phyloP scores from a whole-genome alignment of 441 rosid genomes.

The Mallotus japonicus region DNA sequence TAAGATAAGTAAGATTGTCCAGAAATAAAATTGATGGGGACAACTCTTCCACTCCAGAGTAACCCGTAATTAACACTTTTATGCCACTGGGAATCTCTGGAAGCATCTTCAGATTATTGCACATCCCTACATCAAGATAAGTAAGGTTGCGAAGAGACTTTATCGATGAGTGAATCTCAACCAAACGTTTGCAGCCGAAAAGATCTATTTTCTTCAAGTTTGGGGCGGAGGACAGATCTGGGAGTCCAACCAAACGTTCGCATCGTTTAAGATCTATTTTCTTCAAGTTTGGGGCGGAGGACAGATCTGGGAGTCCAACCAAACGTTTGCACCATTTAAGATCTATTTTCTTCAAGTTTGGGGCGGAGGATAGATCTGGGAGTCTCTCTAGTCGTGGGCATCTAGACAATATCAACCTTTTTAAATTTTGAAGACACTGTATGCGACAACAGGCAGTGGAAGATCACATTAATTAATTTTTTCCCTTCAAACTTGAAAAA shows the following conservation, averaged over 20 bases:
- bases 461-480: too few species aligned
- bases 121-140: background rate
- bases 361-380: background rate
- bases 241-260: too few species aligned
- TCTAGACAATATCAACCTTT: background rate
- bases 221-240: too few species aligned
- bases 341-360: background rate
- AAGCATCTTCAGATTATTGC: background rate
- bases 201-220: too few species aligned
- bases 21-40: background rate
- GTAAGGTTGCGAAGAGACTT: too few species aligned
- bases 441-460: background rate
- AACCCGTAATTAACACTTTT: background rate
- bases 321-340: too few species aligned
- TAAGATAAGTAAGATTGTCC: background rate
- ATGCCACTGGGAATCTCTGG: background rate
- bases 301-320: too few species aligned
- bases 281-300: too few species aligned
- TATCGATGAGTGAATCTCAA: too few species aligned
- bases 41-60: background rate
- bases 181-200: too few species aligned
- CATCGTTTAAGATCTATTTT: too few species aligned
- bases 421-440: constrained; percentile 6
- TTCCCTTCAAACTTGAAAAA: too few species aligned
- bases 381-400: background rate